Conservation (phyloP, 225 moss, liverwort and hornwort species). For the Rhytidiadelphus loreus region DNA sequence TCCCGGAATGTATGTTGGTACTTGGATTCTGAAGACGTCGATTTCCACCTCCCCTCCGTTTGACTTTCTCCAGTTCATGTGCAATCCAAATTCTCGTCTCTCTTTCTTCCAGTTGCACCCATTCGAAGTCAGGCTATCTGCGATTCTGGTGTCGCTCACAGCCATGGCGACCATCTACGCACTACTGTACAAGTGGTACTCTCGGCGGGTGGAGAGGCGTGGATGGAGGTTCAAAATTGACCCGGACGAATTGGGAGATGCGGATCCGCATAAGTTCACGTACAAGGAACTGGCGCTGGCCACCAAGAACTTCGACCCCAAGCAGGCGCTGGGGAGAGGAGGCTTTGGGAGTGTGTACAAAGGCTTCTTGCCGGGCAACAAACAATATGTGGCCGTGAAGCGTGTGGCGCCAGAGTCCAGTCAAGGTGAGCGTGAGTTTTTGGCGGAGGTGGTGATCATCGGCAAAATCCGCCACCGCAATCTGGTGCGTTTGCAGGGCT, state of each 20-base stretch:
- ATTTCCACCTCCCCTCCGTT: too few relatives aligned
- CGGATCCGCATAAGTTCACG: neutral
- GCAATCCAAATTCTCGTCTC: too few relatives aligned
- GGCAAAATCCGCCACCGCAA: neutral
- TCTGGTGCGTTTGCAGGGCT: neutral
- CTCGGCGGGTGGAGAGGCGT: neutral
- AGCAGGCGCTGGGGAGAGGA: neutral
- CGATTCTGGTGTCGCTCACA: neutral
- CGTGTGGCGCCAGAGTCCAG: neutral
- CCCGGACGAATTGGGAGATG: neutral
- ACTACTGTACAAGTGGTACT: neutral
- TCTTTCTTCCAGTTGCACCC: neutral
- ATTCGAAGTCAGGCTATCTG: neutral
- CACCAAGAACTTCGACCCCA: neutral
- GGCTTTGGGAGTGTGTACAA: neutral
- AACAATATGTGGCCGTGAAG: neutral
- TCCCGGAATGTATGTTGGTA: too few relatives aligned
- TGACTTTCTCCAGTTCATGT: too few relatives aligned
- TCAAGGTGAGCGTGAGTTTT: neutral
- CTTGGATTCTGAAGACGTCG: too few relatives aligned
- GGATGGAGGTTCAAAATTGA: neutral
- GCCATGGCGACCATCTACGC: neutral
- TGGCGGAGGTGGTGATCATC: neutral
- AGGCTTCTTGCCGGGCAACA: neutral
- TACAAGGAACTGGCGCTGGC: neutral